Evolutionary conservation across 768 basidiomycete species (phyloP).

Genomic region (Mrakia frigida): DNA sequence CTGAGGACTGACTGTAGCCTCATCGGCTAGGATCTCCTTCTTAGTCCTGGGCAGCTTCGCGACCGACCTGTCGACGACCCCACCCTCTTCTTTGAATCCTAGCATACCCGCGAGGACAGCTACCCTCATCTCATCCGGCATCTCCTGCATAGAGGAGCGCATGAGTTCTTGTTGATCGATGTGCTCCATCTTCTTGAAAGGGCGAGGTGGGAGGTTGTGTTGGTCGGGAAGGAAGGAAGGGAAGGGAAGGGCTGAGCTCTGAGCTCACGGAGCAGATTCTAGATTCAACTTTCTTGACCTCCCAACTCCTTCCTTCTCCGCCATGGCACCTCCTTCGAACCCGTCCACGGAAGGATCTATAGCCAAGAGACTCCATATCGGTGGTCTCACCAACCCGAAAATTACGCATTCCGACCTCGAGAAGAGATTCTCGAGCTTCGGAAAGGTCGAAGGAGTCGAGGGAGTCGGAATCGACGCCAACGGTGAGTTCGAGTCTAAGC

Average conservation of each 20-base stretch:
- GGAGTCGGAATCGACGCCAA: conserved; percentile 31
- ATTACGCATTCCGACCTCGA: conserved; percentile 29
- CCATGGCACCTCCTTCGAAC: not conserved
- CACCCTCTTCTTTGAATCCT: too few species aligned
- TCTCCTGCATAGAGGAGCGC: not conserved
- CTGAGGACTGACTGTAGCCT: too few species aligned
- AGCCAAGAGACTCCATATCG: conserved; percentile 28
- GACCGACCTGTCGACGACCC: too few species aligned
- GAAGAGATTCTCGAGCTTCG: conserved; percentile 27
- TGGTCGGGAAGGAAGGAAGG: not conserved
- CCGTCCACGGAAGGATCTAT: not conserved
- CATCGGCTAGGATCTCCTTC: too few species aligned
- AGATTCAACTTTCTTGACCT: not conserved
- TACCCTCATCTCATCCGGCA: not conserved
- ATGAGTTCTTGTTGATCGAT: not conserved
- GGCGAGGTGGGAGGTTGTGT: not conserved
- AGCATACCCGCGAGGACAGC: not conserved
- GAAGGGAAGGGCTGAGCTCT: not conserved
- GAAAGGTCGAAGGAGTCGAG: conserved; percentile 22
- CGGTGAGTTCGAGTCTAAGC: conserved; percentile 13
- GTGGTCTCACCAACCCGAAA: conserved; percentile 28
- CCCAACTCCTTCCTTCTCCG: not conserved
- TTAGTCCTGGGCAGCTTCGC: too few species aligned
- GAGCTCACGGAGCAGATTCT: conserved; percentile 17
- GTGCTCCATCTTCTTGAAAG: not conserved